These are phyloP conservation scores for Elsinoe perseae DNA, from an alignment of 2,329 filamentous ascomycete genomes.

Conservation along the genomic window DNA sequence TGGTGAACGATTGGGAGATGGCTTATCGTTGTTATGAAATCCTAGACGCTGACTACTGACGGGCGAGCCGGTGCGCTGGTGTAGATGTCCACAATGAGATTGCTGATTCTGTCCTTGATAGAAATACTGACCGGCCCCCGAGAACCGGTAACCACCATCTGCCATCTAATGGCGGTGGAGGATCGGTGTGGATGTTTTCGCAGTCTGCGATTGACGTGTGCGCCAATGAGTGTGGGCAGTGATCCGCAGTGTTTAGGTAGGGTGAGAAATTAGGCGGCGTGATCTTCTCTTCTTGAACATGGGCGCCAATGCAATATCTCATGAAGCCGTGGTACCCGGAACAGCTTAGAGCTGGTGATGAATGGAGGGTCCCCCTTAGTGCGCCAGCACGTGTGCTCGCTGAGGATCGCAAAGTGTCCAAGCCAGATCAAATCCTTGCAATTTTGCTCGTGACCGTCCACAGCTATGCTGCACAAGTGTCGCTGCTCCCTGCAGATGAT, in stretches of 20 bases:
- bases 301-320: slow-evolving; percentile 31
- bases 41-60: slow-evolving; percentile 32
- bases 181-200: slow-evolving; percentile 20
- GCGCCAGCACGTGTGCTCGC: slow-evolving; percentile 3
- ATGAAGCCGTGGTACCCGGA: slow-evolving; percentile 26
- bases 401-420: neutral
- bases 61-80: slow-evolving; percentile 42
- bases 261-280: slow-evolving; percentile 38
- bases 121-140: slow-evolving; percentile 54
- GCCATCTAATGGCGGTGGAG: slow-evolving; percentile 52
- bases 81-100: slow-evolving; percentile 37
- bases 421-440: slow-evolving; percentile 1
- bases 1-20: slow-evolving; percentile 52
- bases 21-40: slow-evolving; percentile 43
- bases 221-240: neutral
- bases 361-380: neutral
- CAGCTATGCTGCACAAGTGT: neutral
- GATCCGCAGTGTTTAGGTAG: slow-evolving; percentile 30
- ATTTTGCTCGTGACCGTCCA: neutral
- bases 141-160: slow-evolving; percentile 58
- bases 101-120: slow-evolving; percentile 48
- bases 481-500: neutral
- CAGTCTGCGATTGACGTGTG: slow-evolving; percentile 9
- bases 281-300: slow-evolving; percentile 45
- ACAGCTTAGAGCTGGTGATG: slow-evolving; percentile 17